Evolutionary conservation across 495 filamentous ascomycete genomes (phyloP), one percentile per base, ranked within the genome.

Genomic region (Cercophora scortea): DNA sequence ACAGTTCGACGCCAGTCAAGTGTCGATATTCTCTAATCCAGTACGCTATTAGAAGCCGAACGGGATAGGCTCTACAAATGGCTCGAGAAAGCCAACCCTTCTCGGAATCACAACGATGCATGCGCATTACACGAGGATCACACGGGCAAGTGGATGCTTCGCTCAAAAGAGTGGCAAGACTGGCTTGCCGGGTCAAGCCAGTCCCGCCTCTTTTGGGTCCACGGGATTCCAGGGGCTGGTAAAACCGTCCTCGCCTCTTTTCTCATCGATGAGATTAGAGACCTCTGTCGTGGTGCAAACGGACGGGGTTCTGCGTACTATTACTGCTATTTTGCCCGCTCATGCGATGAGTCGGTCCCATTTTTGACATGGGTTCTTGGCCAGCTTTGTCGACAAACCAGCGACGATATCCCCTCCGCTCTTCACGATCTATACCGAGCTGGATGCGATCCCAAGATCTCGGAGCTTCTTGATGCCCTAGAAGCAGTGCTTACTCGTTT

Each of bases 191-290:
- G 25, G 51, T 10, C 13, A 44, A 44, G 17, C 32, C 32, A 62
- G 1, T 63, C 60, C 34, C 46, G 25, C 25, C 25, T 25, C 25
- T 5, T 72, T 6, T 72, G 66, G 69, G 65, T 72, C 8, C 54
- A 65, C 44, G 70, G 70, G 1, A 71, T 73, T n/a, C 71, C 71
- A 6, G 69, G 71, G 1, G 57, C 64, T 17, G 69, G 71, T 6
- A 74, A 74, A 49, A 67, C 70, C 8, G 61, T 74, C 6, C 52
- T 73, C 8, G 61, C 63, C 10, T 70, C 68, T 11, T 62, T 62
- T 36, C 47, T 65, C 19, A 64, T 71, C 32, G 60, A 70, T 25
- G 18, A 50, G 12, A 12, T 60, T n/a, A 49, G 32, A 13, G 4
- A 15, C 3, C 47, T 64, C 41, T 52, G 25, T 25, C 25, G 25